phyloP scores from a whole-genome alignment of 441 rosid genomes.

The Manihot esculenta region DNA sequence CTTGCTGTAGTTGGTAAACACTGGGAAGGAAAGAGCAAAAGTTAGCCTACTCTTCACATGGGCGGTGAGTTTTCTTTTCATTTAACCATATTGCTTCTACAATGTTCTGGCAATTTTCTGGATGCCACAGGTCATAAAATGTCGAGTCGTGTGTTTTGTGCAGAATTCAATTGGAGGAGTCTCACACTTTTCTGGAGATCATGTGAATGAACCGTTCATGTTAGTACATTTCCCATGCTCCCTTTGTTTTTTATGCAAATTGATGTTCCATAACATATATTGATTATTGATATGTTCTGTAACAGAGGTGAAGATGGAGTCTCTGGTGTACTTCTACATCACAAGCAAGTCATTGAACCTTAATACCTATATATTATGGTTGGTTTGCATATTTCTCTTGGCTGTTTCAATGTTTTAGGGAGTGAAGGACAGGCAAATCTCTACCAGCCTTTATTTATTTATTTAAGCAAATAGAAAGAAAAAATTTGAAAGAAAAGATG shows the following conservation, averaged over 20 bases:
- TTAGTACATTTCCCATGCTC: conserved; percentile 38
- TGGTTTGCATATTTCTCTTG: conserved; percentile 67
- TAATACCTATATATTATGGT: conserved; percentile 58
- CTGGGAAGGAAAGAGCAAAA: conserved; percentile 94
- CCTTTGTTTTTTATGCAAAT: conserved; percentile 22
- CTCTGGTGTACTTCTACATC: conserved; percentile 98
- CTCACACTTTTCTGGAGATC: conserved; percentile 90
- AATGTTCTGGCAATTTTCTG: conserved; percentile 15
- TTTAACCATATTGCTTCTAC: background rate
- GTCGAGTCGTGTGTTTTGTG: conserved; percentile 29
- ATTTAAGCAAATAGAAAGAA: background rate
- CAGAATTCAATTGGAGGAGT: conserved; percentile 94
- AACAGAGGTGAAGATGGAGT: conserved; percentile 93
- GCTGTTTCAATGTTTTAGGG: conserved; percentile 36
- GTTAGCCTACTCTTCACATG: conserved; percentile 96
- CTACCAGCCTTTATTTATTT: background rate
- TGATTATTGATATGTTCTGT: conserved; percentile 29
- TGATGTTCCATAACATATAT: conserved; percentile 16
- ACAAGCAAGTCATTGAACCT: conserved; percentile 92
- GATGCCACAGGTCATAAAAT: conserved; percentile 6
- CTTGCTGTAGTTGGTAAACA: conserved; percentile 77
- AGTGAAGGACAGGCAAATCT: conserved; percentile 26
- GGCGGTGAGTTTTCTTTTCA: conserved; percentile 63
- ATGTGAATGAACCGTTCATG: conserved; percentile 93
- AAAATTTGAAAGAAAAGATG: background rate